Percentiles rank a stretch among this genome's conserved stretches.
phyloP scores from a whole-genome alignment of 148 eudicot genomes.

The Pharnaceum exiguum region DNA sequence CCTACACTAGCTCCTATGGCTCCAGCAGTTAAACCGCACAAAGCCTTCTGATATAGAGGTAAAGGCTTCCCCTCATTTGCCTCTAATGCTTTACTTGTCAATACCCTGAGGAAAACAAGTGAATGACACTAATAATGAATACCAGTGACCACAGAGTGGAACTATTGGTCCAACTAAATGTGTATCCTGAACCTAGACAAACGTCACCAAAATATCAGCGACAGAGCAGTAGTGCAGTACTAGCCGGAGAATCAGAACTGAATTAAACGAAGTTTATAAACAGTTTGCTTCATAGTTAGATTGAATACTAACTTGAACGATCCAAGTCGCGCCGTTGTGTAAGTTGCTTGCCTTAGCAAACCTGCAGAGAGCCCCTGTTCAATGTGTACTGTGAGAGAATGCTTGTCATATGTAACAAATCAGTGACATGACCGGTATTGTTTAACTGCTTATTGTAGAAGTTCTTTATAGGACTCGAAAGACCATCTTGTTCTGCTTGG shows the following conservation, averaged over 20 bases:
- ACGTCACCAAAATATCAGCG: no score
- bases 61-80: conserved; percentile 96
- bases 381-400: not conserved
- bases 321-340: conserved; percentile 93
- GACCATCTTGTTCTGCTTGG: no score
- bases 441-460: no score
- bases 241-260: no score
- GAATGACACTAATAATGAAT: no score
- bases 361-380: conserved; percentile 59
- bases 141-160: not conserved
- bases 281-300: not conserved
- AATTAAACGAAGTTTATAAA: not conserved
- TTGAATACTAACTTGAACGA: conserved; percentile 58
- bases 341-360: conserved; percentile 92
- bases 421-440: not conserved
- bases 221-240: no score
- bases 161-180: not conserved
- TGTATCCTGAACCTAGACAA: not conserved
- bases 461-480: no score
- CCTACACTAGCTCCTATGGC: conserved; percentile 92
- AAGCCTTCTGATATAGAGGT: conserved; percentile 88
- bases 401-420: not conserved
- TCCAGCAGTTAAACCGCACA: conserved; percentile 93
- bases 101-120: conserved; percentile 31
- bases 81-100: conserved; percentile 76